Evolutionary conservation across 371 early-diverging fungal genomes (phyloP).

Genomic region (Mortierella sp.): DNA sequence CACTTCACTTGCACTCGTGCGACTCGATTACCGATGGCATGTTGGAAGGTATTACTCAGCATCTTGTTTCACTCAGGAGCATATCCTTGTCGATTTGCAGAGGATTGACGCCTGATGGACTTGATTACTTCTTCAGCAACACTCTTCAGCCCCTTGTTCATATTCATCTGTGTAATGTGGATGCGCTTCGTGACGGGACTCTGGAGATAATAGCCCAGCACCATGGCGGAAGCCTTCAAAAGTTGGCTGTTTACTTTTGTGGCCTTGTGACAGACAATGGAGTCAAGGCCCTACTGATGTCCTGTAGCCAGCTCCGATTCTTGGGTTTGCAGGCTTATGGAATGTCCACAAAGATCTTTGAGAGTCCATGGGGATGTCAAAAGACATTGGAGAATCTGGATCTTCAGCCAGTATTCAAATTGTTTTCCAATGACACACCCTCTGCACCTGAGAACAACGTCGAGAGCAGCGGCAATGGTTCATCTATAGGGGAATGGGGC

Average conservation of each 20-base stretch:
- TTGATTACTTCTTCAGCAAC: constrained; percentile 14
- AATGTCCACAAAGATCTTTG: constrained; percentile 22
- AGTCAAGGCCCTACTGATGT: constrained; percentile 13
- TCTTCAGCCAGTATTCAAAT: constrained; percentile 29
- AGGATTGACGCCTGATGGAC: constrained; percentile 11
- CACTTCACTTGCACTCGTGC: constrained; percentile 25
- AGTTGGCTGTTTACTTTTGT: constrained; percentile 29
- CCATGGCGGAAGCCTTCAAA: constrained; percentile 12
- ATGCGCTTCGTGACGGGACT: constrained; percentile 13
- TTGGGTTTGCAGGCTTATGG: constrained; percentile 28
- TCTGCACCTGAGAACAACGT: background rate
- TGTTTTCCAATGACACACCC: background rate
- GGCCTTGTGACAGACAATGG: constrained; percentile 20
- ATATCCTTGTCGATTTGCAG: constrained; percentile 23
- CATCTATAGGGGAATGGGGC: background rate
- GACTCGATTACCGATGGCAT: constrained; percentile 16
- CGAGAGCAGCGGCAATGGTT: background rate
- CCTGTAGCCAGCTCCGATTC: constrained; percentile 11
- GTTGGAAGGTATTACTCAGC: constrained; percentile 6
- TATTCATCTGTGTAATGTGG: constrained; percentile 25
- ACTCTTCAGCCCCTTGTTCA: constrained; percentile 4
- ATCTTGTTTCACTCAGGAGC: constrained; percentile 3
- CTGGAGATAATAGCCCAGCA: constrained; percentile 10
- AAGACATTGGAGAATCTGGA: constrained; percentile 28
- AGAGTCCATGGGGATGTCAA: constrained; percentile 24